Base-by-base conservation (phyloP, 169 alveolate species). In the Amoebophrya sp. region DNA sequence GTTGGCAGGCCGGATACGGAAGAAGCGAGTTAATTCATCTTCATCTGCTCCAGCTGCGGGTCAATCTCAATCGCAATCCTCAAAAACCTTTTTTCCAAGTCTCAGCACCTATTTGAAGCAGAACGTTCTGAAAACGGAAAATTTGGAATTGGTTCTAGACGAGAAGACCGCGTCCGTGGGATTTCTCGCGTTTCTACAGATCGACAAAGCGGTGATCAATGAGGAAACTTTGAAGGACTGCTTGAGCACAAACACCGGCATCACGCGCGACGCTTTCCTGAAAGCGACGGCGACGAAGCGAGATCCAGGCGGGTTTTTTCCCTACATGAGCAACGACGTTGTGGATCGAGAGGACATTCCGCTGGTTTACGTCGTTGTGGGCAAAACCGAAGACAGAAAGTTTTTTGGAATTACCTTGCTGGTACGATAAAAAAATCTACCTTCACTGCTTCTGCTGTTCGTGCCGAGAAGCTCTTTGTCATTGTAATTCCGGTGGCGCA, bases 301-400 rank as follows among this genome's bases (percentile, higher is more conserved):
- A 66, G 83, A 66, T 25, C 83, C 83, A 25, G 83, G 83, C 1
- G 83, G 83, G 32, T 66, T 66, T n/a, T 66, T 66, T 25, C 83
- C 83, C 10, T 66, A 66, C 83, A 2, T 7, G 83, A 66, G 83
- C 35, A n/a, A 18, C 29, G 83, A 66, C 83, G 83, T n/a, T 2
- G 83, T 66, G 32, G 83, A 66, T 66, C 83, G 83, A 7, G 83
- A 66, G 32, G 83, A 66, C 35, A 66, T 66, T 25, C 83, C 83
- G 2, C 35, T 66, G 32, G 0, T 2, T 25, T 66, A 66, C 83
- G 83, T 66, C 10, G 83, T 66, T 1, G 39, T 66, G 29, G 83
- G 83, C 35, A 66, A 66, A 66, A 66, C 83, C 35, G 18, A 25
- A 7, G 54, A 41, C 54, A 41, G 12, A 2, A n/a, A n/a, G 1